Evolutionary conservation across 2,329 filamentous ascomycete genomes (phyloP), one percentile per base, ranked within the genome.

Genomic region (Fusarium luffae): DNA sequence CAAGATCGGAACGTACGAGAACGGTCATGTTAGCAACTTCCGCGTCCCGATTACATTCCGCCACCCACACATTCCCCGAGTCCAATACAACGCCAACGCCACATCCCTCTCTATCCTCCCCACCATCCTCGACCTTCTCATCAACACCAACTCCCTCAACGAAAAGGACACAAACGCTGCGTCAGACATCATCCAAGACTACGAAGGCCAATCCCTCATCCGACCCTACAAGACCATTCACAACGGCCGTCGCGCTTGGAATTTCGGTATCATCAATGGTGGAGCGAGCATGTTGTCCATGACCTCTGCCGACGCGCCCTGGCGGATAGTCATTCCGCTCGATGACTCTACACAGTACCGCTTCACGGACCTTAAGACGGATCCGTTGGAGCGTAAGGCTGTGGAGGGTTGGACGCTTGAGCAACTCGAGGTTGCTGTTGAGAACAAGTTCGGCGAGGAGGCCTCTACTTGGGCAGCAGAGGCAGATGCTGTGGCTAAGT

Each of bases 151-250:
- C 11, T 80, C 78, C 2, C 74, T 80, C 12, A 72, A 74, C 48
- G 51, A 71, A 14, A 65, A 69, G n/a, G 74, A 76, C 37, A 66
- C 56, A 5, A 46, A 60, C 8, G 75, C 75, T 3, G 77, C 77
- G 2, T 62, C 56, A 1, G 76, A 78, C 25, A 65, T 80, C 4
- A 63, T 74, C 19, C 63, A 74, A 9, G 78, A 78, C 49, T 80
- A 79, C 58, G 78, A 80, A 46, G 78, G 78, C 16, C 77, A 79
- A 41, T 79, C 77, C 3, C 66, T 80, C 2, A 73, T 80, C 41
- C 77, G 78, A 1, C 71, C 74, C 0, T 70, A 77, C 1, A 71
- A 70, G 21, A 61, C 62, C 13, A 58, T 54, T 0, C 71, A 76
- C 4, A 70, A 75, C 37, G 77, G 74, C 23, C 68, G 73, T 12